These are phyloP conservation scores for Penicillium brasilianum DNA, from an alignment of 2,329 filamentous ascomycete species.

Conservation along the genomic window DNA sequence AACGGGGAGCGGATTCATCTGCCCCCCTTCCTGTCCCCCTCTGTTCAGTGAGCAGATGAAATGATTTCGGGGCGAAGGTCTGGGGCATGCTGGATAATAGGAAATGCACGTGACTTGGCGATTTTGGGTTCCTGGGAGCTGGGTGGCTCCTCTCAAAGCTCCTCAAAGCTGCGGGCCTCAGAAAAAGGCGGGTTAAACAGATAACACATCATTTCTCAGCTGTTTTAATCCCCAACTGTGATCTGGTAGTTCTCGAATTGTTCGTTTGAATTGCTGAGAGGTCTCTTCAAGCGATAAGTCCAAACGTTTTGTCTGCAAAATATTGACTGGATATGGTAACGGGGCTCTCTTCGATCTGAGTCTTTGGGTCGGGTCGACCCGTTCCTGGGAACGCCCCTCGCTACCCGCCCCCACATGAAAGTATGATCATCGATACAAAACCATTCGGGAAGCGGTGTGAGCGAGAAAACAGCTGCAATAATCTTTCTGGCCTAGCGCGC, in stretches of 20 bases:
- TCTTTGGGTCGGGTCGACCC: not conserved
- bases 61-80: not conserved
- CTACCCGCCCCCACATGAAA: not conserved
- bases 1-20: not conserved
- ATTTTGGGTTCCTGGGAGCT: not conserved
- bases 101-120: not conserved
- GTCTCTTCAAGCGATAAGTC: not conserved
- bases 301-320: not conserved
- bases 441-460: too few relatives aligned
- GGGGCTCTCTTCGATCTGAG: not conserved
- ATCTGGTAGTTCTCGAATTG: not conserved
- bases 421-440: not conserved
- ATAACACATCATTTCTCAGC: not conserved
- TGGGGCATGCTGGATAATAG: conserved; percentile 1
- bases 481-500: too few relatives aligned
- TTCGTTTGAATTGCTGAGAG: not conserved
- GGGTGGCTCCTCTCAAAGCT: not conserved
- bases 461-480: too few relatives aligned
- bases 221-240: not conserved
- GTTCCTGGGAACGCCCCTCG: not conserved
- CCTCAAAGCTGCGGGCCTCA: not conserved
- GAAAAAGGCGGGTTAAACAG: conserved; percentile 1
- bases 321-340: not conserved
- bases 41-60: not conserved
- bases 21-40: not conserved